Base-by-base conservation (phyloP, 2,329 filamentous ascomycete genomes). In the Seiridium cupressi region DNA sequence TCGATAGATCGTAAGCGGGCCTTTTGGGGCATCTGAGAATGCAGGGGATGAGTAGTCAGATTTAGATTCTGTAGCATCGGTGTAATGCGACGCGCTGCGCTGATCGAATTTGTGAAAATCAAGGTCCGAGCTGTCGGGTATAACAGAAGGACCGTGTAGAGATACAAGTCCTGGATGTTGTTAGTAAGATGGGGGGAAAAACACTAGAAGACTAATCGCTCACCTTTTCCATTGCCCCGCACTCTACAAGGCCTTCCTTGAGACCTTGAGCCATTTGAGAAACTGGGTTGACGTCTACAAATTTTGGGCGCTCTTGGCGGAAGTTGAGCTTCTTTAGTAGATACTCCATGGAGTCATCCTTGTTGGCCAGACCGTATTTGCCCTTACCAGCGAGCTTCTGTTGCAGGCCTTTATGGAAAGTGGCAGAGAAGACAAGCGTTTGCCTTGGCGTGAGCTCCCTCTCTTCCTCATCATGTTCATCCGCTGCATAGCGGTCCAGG, bases 1-100 rank as follows among this genome's bases (percentile, higher is more conserved):
- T 99, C 95, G 2, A 99, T 85, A 1, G 92, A 94, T 44, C 94
- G 88, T n/a, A 97, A 82, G 49, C 95, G 92, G 3, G 95, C 93
- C 74, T 98, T 98, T 76, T 99, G 95, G 1, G 88, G 84, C 95
- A 99, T 98, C 64, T 93, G 90, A 0, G 93, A 97, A 75, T 99
- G 95, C 0, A 99, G 80, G 0, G 91, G 87, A 9, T 92, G 80
- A 1, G 89, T 90, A 2, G 89, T 87, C 7, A 97, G 81, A 63
- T 89, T 85, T 55, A 99, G 86, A 65, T 91, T 92, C 67, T 94
- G 87, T 1, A 99, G 84, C 70, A 97, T 85, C 0, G 94, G 92
- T 0, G 89, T 88, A 10, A 99, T 81, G 44, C 95, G 91, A 49
- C 93, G 89, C 56, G 97, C 94, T 3, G 94, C 90, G 57, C 91